These are phyloP conservation scores for Gracilaria domingensis DNA, from an alignment of 23 red algal species.

Conservation along the genomic window DNA sequence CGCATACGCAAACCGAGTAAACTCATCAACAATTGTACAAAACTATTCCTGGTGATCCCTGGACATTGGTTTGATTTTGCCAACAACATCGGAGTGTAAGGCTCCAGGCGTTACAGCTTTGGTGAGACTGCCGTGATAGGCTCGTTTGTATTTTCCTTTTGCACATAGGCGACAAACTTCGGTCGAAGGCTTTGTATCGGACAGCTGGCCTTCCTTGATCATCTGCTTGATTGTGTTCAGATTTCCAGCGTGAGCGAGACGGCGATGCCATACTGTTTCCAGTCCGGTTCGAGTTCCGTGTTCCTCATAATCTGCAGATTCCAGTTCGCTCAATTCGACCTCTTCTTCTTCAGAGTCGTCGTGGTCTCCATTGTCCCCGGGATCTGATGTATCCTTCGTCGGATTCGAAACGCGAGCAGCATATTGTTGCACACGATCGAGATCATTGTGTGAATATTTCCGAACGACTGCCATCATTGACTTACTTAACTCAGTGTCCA, in stretches of 20 bases:
- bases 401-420: too few species aligned
- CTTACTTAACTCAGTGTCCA: neutral
- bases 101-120: neutral
- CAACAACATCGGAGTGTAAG: conserved; percentile 36
- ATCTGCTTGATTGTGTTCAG: neutral
- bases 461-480: neutral
- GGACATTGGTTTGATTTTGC: conserved; percentile 23
- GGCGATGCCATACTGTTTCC: conserved; percentile 33
- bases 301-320: neutral
- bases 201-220: conserved; percentile 11
- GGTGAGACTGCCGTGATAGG: neutral
- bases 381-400: too few species aligned
- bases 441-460: too few species aligned
- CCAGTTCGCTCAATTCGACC: neutral
- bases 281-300: neutral
- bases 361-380: neutral
- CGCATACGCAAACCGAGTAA: neutral
- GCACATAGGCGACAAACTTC: conserved; percentile 11
- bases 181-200: neutral
- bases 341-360: neutral
- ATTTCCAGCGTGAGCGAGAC: conserved; percentile 12
- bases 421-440: too few species aligned
- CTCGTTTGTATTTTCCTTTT: conserved; percentile 14
- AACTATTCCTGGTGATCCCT: neutral
- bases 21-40: conserved; percentile 16